Evolutionary conservation across 116 monocot genomes (phyloP), one percentile per base, ranked within the genome.

Genomic region (Iris pallida): DNA sequence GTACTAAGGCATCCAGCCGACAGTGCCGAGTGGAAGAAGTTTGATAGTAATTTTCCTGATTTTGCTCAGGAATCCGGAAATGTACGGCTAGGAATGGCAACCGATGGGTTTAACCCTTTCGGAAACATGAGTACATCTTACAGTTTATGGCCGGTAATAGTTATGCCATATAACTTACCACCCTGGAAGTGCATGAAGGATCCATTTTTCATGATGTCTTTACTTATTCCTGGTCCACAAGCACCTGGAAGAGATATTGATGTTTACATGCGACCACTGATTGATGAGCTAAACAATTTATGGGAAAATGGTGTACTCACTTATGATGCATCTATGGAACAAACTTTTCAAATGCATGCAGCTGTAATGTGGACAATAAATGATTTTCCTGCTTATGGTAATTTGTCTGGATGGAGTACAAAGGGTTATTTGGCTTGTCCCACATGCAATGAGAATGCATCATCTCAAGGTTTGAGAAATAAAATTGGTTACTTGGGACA

Each of bases 351-450:
- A 30, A 30, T 30, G 30, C 30, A 30, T 30, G 30, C 20, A 73
- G 57, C 5, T 30, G 3, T 30, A 30, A 30, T 30, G 30, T 30
- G 30, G 30, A 30, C 30, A 30, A 30, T 30, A 30, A 64, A 66
- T 57, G 73, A 73, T 16, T 46, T 74, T 48, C 16, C 65, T 1
- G 19, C 64, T 0, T 65, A 57, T 58, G 45, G 43, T 42, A 55
- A 63, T 41, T 30, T 30, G 30, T 30, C 30, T 30, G 0, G 30
- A 3, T 30, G 30, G 30, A 30, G 30, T 30, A 30, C 0, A 41
- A 72, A 54, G 42, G 72, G 72, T 6, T 7, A 30, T 4, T 18
- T 51, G 11, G 20, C 47, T n/a, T 71, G 71, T 49, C 20, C 48
- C 16, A 42, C 45, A 48, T 71, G 47, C 12, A 45, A 61, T 14